Percentiles rank a stretch among this genome's conserved stretches.
Evolutionary conservation across 2,329 filamentous ascomycete genomes (phyloP).

Genomic region (Ascochyta fabae): DNA sequence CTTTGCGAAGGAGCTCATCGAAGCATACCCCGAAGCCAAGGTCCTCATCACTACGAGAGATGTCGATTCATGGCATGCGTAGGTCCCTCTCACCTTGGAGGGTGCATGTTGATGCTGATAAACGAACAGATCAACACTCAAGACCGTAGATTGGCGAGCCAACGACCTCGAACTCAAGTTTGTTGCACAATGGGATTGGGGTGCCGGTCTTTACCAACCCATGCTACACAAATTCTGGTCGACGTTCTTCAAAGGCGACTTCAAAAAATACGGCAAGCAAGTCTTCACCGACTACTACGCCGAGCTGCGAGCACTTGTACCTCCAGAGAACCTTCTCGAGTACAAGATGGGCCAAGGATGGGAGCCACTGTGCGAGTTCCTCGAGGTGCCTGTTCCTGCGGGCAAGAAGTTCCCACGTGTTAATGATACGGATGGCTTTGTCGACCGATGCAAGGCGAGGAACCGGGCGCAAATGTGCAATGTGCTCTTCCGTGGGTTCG

Average conservation of each 20-base stretch:
- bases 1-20: slow-evolving; percentile 40
- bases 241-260: slow-evolving; percentile 71
- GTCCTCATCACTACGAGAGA: slow-evolving; percentile 42
- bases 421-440: slow-evolving; percentile 51
- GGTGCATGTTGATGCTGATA: not conserved
- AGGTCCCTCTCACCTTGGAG: not conserved
- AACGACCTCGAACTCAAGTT: slow-evolving; percentile 66
- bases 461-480: slow-evolving; percentile 65
- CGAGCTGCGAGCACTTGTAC: slow-evolving; percentile 56
- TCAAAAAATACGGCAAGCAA: slow-evolving; percentile 68
- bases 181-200: slow-evolving; percentile 67
- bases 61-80: slow-evolving; percentile 40
- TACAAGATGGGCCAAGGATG: slow-evolving; percentile 24
- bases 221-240: slow-evolving; percentile 75
- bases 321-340: slow-evolving; percentile 58
- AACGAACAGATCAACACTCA: slow-evolving; percentile 62
- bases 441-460: slow-evolving; percentile 59
- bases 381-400: slow-evolving; percentile 37
- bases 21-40: slow-evolving; percentile 45
- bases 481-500: slow-evolving; percentile 40
- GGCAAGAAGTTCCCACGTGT: slow-evolving; percentile 29
- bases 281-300: slow-evolving; percentile 65
- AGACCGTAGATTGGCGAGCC: slow-evolving; percentile 71
- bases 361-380: slow-evolving; percentile 38
- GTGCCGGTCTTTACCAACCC: slow-evolving; percentile 70